phyloP scores from a whole-genome alignment of 176 grass and related monocot genomes.

The Alloteropsis semialata region DNA sequence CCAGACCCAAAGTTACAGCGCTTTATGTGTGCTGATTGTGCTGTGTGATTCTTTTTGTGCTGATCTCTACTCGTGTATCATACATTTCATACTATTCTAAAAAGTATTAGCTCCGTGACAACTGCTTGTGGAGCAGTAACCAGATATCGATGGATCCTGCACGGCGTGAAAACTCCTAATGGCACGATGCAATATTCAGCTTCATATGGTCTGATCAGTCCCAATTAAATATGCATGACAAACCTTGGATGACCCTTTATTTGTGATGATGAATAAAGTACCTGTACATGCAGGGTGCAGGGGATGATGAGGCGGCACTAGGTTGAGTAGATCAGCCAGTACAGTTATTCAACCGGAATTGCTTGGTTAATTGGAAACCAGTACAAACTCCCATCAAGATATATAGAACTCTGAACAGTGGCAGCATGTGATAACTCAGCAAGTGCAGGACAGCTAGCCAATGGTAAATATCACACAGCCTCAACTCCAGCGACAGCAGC shows the following conservation, averaged over 20 bases:
- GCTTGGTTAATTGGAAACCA: conserved; percentile 41
- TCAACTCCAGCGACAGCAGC: conserved; percentile 54
- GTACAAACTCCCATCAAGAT: conserved; percentile 43
- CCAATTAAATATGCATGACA: not conserved
- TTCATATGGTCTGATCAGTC: conserved; percentile 8
- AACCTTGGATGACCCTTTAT: conserved; percentile 4
- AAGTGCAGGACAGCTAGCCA: conserved; percentile 28
- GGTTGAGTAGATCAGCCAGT: conserved; percentile 48
- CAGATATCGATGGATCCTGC: no score
- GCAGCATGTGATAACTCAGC: conserved; percentile 35
- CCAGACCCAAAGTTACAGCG: no score
- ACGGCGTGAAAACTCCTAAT: no score
- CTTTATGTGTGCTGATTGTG: no score
- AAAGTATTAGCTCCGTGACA: no score
- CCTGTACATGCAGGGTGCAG: conserved; percentile 49
- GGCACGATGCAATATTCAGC: no score
- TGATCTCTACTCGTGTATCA: no score
- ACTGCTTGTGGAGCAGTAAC: no score
- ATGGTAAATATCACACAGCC: conserved; percentile 28
- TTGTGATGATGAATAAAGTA: conserved; percentile 32
- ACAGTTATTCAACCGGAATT: conserved; percentile 47
- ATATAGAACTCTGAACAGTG: conserved; percentile 23
- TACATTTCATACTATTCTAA: no score
- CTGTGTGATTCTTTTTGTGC: no score
- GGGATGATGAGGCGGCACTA: conserved; percentile 38